phyloP scores from a whole-genome alignment of 192 early-diverging fungal genomes.

The Backusella sp. region DNA sequence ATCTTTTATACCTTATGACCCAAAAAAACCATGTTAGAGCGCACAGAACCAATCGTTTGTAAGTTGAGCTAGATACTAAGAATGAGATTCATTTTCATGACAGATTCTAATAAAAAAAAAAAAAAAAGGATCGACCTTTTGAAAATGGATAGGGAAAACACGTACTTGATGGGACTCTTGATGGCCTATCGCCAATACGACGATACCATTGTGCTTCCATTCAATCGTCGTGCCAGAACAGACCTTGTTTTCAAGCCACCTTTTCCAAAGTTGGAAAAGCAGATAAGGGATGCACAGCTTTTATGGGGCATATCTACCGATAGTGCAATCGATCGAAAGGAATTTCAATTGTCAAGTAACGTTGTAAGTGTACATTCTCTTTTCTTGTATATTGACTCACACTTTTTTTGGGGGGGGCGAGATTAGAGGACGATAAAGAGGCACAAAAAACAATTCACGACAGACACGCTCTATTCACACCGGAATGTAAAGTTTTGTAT shows the following conservation, averaged over 20 bases:
- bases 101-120: too few relatives aligned
- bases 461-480: too few relatives aligned
- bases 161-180: background rate
- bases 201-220: background rate
- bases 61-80: background rate
- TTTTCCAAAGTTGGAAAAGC: background rate
- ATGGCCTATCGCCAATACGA: background rate
- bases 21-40: background rate
- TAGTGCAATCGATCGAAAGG: background rate
- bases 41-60: background rate
- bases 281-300: background rate
- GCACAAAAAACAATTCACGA: too few relatives aligned
- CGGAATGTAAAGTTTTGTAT: background rate
- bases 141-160: background rate
- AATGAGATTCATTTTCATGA: background rate
- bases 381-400: too few relatives aligned
- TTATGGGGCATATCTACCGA: background rate
- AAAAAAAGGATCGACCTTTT: background rate
- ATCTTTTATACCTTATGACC: background rate
- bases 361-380: too few relatives aligned
- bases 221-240: background rate
- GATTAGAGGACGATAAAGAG: too few relatives aligned
- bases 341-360: too few relatives aligned
- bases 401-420: too few relatives aligned
- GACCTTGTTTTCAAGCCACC: background rate